Percentiles rank a stretch among this genome's conserved stretches.
Evolutionary conservation across 1,139 yeast species (phyloP).

Genomic region (Suhomyces guaymorum): DNA sequence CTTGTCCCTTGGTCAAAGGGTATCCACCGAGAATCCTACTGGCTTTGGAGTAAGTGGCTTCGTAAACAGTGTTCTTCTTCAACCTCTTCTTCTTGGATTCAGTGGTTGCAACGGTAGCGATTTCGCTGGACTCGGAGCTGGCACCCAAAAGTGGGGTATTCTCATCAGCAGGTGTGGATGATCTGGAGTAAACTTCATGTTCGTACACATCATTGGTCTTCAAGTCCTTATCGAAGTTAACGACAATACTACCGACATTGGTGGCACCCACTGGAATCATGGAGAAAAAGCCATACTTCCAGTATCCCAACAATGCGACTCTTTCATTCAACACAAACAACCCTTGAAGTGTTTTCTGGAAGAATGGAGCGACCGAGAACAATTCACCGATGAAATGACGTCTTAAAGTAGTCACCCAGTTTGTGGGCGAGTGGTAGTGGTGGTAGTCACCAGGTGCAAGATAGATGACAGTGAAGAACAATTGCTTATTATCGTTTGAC

Average conservation of each 20-base stretch:
- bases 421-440: constrained; percentile 92
- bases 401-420: constrained; percentile 93
- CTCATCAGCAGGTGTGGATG: constrained; percentile 22
- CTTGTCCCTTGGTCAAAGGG: constrained; percentile 89
- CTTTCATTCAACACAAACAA: constrained; percentile 91
- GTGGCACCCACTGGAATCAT: constrained; percentile 99
- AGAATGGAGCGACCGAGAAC: constrained; percentile 94
- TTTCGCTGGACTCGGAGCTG: constrained; percentile 10
- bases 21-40: constrained; percentile 80
- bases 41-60: constrained; percentile 87
- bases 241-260: constrained; percentile 91
- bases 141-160: constrained; percentile 35
- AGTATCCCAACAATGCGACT: constrained; percentile 90
- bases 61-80: constrained; percentile 82
- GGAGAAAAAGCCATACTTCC: constrained; percentile 96
- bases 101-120: constrained; percentile 17
- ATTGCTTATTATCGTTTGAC: constrained; percentile 50
- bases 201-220: constrained; percentile 77
- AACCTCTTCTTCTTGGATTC: constrained; percentile 35
- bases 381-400: constrained; percentile 96
- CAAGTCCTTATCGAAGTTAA: constrained; percentile 89
- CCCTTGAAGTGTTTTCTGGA: constrained; percentile 83
- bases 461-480: constrained; percentile 89
- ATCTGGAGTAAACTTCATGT: constrained; percentile 45
- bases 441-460: constrained; percentile 99